Evolutionary conservation across 140 eudicot genomes (phyloP).

Genomic region (Anethum foeniculum): DNA sequence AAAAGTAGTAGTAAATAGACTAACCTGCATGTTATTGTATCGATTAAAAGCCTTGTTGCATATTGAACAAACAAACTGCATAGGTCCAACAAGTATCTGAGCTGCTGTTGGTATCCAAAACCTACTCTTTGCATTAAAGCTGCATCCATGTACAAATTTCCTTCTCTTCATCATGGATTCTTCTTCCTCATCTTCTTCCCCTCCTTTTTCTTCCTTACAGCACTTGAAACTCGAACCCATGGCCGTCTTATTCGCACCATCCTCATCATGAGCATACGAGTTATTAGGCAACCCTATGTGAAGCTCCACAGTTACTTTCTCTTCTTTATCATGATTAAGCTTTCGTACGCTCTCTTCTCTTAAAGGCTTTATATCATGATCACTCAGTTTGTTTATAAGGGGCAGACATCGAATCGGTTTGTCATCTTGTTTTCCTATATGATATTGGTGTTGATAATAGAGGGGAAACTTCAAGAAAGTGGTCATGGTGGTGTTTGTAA

Average conservation of each 20-base stretch:
- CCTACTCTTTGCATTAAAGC: conserved; percentile 34
- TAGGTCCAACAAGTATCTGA: conserved; percentile 92
- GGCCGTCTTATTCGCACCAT: background rate
- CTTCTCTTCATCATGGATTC: conserved; percentile 15
- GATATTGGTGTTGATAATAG: conserved; percentile 18
- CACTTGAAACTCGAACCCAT: conserved; percentile 4
- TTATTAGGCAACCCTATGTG: conserved; percentile 69
- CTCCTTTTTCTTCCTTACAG: conserved; percentile 31
- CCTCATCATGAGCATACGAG: conserved; percentile 11
- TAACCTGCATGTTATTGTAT: conserved; percentile 97
- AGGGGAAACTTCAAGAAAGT: conserved; percentile 36
- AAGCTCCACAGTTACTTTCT: conserved; percentile 46
- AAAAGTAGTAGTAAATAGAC: background rate
- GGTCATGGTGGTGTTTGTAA: conserved; percentile 39
- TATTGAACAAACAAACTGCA: conserved; percentile 79
- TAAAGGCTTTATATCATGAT: conserved; percentile 21
- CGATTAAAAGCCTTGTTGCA: conserved; percentile 89
- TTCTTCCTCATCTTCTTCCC: conserved; percentile 21
- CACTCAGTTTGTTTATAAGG: conserved; percentile 44
- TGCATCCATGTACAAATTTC: conserved; percentile 10
- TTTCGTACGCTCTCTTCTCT: conserved; percentile 21
- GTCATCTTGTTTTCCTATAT: background rate
- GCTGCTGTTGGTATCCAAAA: conserved; percentile 96
- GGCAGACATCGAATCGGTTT: conserved; percentile 56
- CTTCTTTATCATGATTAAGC: conserved; percentile 30